Evolutionary conservation across 2,329 filamentous ascomycete genomes (phyloP).

Genomic region (Penicillium nordicum): DNA sequence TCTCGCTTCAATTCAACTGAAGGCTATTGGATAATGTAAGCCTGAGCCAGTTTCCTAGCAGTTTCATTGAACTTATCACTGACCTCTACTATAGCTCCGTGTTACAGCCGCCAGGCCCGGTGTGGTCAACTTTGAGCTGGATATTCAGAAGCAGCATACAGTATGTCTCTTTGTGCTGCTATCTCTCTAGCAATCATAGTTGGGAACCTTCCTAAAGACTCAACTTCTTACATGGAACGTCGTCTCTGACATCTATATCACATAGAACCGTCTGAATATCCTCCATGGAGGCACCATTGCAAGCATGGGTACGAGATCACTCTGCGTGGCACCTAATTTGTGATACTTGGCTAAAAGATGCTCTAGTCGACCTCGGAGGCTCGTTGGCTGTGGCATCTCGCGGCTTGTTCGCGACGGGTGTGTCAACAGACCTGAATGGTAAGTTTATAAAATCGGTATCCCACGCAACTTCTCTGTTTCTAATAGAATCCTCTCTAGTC

Average conservation of each 20-base stretch:
- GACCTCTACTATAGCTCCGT: slow-evolving; percentile 48
- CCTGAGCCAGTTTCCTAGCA: neutral
- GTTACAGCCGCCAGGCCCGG: slow-evolving; percentile 61
- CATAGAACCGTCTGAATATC: slow-evolving; percentile 61
- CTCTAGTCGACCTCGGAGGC: slow-evolving; percentile 60
- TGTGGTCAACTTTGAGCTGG: slow-evolving; percentile 61
- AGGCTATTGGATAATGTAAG: slow-evolving; percentile 43
- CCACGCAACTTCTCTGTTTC: neutral
- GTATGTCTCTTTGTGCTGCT: slow-evolving; percentile 37
- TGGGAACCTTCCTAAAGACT: neutral
- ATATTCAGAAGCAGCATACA: slow-evolving; percentile 63
- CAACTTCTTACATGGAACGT: no score
- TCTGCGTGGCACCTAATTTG: neutral
- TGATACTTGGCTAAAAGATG: neutral
- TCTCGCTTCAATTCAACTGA: neutral
- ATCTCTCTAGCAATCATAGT: neutral
- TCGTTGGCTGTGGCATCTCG: slow-evolving; percentile 64
- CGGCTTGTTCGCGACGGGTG: slow-evolving; percentile 63
- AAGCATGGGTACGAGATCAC: slow-evolving; percentile 48
- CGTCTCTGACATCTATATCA: neutral
- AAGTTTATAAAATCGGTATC: slow-evolving; percentile 5
- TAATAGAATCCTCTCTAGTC: slow-evolving; percentile 40
- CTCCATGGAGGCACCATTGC: slow-evolving; percentile 67
- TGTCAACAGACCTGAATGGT: slow-evolving; percentile 64
- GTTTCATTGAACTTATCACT: slow-evolving; percentile 1